phyloP scores from a whole-genome alignment of 768 basidiomycete genomes.

The Boletus vermiculosoides region DNA sequence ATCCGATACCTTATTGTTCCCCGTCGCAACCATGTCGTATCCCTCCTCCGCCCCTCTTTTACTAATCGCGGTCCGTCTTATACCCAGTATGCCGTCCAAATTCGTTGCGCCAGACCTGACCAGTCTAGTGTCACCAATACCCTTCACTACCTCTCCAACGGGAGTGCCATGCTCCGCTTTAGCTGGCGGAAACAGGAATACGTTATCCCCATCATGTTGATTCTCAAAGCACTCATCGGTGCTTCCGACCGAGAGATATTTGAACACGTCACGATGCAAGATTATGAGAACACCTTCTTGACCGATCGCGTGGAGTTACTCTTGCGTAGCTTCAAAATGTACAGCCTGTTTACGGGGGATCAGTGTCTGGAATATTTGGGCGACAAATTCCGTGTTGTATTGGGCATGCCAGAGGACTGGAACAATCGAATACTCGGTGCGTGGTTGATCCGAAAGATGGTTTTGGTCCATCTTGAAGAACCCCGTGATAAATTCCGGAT shows the following conservation, averaged over 20 bases:
- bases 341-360: slow-evolving; percentile 79
- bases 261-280: slow-evolving; percentile 93
- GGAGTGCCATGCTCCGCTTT: slow-evolving; percentile 95
- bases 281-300: slow-evolving; percentile 95
- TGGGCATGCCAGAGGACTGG: slow-evolving; percentile 93
- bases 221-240: slow-evolving; percentile 88
- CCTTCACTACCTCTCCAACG: slow-evolving; percentile 96
- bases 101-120: slow-evolving; percentile 91
- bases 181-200: slow-evolving; percentile 98
- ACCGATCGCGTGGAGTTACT: slow-evolving; percentile 96
- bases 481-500: slow-evolving; percentile 93
- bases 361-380: slow-evolving; percentile 95
- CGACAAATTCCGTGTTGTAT: slow-evolving; percentile 92
- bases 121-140: slow-evolving; percentile 93
- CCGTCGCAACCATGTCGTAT: slow-evolving; percentile 92
- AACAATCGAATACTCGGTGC: slow-evolving; percentile 75
- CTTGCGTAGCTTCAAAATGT: slow-evolving; percentile 93
- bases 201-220: slow-evolving; percentile 94
- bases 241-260: slow-evolving; percentile 97
- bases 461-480: slow-evolving; percentile 85
- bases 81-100: slow-evolving; percentile 91
- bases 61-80: slow-evolving; percentile 92
- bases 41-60: slow-evolving; percentile 89
- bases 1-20: slow-evolving; percentile 97
- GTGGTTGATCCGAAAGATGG: slow-evolving; percentile 79